These are phyloP conservation scores for Ustilago sp. DNA, from an alignment of 1,284 basidiomycete genomes.

Conservation along the genomic window DNA sequence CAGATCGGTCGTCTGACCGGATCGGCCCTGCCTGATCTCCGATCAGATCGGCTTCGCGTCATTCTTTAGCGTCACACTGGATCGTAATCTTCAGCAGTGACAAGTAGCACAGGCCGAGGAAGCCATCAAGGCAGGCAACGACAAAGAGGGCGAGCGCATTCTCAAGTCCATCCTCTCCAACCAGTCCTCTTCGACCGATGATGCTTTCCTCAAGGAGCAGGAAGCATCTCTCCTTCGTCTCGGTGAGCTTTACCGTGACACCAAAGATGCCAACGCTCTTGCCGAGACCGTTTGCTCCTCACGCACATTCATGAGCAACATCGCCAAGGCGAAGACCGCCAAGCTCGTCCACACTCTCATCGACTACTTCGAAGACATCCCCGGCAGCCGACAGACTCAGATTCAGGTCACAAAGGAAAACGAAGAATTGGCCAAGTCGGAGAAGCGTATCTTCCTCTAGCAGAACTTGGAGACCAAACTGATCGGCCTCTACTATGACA, in stretches of 20 bases:
- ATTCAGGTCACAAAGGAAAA: conserved; percentile 88
- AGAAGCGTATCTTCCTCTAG: conserved; percentile 95
- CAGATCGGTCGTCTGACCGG: too few species aligned
- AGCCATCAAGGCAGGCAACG: conserved; percentile 59
- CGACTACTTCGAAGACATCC: conserved; percentile 84
- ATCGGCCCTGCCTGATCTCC: too few species aligned
- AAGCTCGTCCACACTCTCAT: conserved; percentile 89
- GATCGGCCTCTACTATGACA: conserved; percentile 83
- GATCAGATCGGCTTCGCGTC: too few species aligned
- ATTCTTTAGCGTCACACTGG: too few species aligned
- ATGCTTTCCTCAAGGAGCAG: conserved; percentile 80
- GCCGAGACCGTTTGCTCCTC: conserved; percentile 88
- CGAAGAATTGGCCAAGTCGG: conserved; percentile 89
- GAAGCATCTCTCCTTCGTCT: conserved; percentile 87
- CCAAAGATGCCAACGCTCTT: conserved; percentile 84
- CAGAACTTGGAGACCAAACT: conserved; percentile 93
- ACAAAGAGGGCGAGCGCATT: conserved; percentile 57
- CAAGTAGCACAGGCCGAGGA: conserved; percentile 61
- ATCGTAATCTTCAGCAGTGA: too few species aligned
- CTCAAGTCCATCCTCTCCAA: conserved; percentile 59
- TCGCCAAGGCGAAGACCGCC: conserved; percentile 97
- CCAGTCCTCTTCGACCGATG: conserved; percentile 69
- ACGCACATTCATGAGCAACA: conserved; percentile 89
- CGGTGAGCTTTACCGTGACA: conserved; percentile 87
- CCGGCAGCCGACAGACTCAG: conserved; percentile 81